Conservation (phyloP, 1,139 yeast genomes). For the Pichia sp. region DNA sequence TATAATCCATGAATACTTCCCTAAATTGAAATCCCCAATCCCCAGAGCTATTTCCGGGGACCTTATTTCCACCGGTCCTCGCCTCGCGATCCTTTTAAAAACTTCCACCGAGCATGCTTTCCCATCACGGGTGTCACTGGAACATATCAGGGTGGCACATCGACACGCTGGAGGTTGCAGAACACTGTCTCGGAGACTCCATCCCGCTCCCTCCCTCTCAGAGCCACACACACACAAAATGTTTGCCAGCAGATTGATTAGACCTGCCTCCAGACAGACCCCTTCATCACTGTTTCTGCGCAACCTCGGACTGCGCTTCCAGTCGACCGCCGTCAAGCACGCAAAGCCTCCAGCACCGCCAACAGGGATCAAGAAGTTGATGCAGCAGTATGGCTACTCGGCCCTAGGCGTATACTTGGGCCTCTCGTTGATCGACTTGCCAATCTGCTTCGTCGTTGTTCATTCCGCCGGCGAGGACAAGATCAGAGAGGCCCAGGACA, state of each 20-base stretch:
- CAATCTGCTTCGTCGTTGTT: slow-evolving; percentile 75
- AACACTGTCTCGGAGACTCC: too few relatives aligned
- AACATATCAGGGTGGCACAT: too few relatives aligned
- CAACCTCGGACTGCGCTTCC: slow-evolving; percentile 11
- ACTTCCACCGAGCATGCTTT: too few relatives aligned
- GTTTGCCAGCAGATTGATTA: slow-evolving; percentile 3
- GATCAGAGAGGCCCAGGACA: slow-evolving; percentile 63
- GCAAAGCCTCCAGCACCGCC: slow-evolving; percentile 33
- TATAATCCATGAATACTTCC: too few relatives aligned
- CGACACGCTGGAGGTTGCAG: too few relatives aligned
- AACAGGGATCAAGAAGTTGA: slow-evolving; percentile 60
- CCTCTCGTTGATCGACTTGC: slow-evolving; percentile 70
- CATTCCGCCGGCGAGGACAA: slow-evolving; percentile 83
- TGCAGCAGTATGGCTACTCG: slow-evolving; percentile 85
- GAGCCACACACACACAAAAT: background rate
- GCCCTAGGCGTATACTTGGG: slow-evolving; percentile 83
- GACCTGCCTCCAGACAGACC: slow-evolving; percentile 17
- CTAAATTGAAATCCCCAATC: background rate
- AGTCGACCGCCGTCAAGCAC: slow-evolving; percentile 10
- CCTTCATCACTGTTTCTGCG: slow-evolving; percentile 8
- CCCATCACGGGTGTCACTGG: too few relatives aligned
- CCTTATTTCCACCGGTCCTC: background rate
- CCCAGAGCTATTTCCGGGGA: background rate
- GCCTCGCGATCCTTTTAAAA: too few relatives aligned
- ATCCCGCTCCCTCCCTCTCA: too few relatives aligned